phyloP scores from a whole-genome alignment of 208 protist genomes.

The Trypanosoma melophagium region DNA sequence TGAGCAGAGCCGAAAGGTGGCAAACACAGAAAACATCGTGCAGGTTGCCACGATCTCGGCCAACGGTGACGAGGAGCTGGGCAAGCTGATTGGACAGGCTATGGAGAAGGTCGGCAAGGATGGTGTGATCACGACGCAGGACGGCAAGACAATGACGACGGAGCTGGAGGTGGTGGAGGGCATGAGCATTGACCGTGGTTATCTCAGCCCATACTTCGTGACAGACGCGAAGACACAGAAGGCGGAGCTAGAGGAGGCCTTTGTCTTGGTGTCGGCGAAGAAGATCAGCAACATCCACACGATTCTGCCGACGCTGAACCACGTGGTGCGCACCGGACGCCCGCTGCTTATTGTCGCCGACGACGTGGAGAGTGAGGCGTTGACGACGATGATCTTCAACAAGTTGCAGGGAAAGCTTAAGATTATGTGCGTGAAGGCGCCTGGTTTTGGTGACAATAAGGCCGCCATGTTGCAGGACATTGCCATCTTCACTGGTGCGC shows the following conservation, averaged over 20 bases:
- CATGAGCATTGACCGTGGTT: constrained; percentile 98
- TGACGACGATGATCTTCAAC: constrained; percentile 95
- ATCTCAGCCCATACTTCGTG: constrained; percentile 99
- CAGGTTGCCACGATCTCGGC: constrained; percentile 99
- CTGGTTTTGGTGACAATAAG: constrained; percentile 99
- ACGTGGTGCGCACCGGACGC: constrained; percentile 77
- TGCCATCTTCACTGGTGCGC: constrained; percentile 97
- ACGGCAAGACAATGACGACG: constrained; percentile 98
- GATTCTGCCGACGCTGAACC: constrained; percentile 85
- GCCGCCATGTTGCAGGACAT: constrained; percentile 99
- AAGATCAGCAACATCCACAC: constrained; percentile 73
- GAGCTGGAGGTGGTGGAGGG: constrained; percentile 99
- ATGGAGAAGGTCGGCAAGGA: constrained; percentile 99
- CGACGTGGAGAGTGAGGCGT: constrained; percentile 89
- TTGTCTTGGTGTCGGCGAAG: constrained; percentile 92
- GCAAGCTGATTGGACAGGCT: constrained; percentile 97
- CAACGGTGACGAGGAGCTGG: constrained; percentile 98
- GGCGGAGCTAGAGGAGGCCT: constrained; percentile 94
- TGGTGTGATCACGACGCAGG: constrained; percentile 99
- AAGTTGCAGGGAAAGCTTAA: constrained; percentile 85
- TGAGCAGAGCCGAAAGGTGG: constrained; percentile 93
- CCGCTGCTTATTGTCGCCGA: constrained; percentile 89
- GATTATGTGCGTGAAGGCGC: constrained; percentile 95
- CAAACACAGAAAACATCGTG: constrained; percentile 96
- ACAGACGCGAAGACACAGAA: constrained; percentile 98